Evolutionary conservation across 106 monocot species (phyloP), one percentile per base, ranked within the genome.

Genomic region (Alisma plantagoaquatica): DNA sequence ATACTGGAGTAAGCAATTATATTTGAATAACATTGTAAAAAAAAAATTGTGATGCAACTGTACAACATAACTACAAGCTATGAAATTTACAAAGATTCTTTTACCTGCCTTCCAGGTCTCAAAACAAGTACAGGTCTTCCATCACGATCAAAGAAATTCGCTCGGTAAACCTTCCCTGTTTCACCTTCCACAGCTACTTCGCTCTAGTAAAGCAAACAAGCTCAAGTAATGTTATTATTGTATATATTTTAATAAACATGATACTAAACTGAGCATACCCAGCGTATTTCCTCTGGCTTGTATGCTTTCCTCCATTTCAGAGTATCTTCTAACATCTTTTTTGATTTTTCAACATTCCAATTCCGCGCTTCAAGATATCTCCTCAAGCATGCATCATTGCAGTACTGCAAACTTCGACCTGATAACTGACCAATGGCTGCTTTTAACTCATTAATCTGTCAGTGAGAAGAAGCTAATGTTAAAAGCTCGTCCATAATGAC

Each of bases 141-240:
- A 4, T 77, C 73, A 29, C 61, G 67, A 31, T 92, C 91, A 5
- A 59, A 60, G 61, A 85, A 92, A 45, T 52, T 68, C 46, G 91
- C 91, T 68, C 85, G 43, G 59, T 91, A 91, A 23, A 67, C 50
- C 60, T 91, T 91, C 3, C 91, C 91, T 18, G 91, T 91, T 73
- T 91, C 91, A 17, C 77, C 77, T 81, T 91, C 91, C 3, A n/a
- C 3, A 17, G 84, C 74, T 45, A 91, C 67, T 41, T 91, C 81
- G 60, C 65, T 62, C 91, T 91, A 43, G 61, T 63, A 42, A 17
- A 49, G 27, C 22, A 2, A 41, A 44, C 48, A 49, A 56, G 15
- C 27, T 22, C 0, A 54, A 3, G 16, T 53, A 28, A 30, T 31
- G 4, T 7, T 3, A 21, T 15, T 52, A 11, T 3, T 0, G 15